Evolutionary conservation across 805 yeast genomes (phyloP).

Genomic region (Saturnispora saitoi): DNA sequence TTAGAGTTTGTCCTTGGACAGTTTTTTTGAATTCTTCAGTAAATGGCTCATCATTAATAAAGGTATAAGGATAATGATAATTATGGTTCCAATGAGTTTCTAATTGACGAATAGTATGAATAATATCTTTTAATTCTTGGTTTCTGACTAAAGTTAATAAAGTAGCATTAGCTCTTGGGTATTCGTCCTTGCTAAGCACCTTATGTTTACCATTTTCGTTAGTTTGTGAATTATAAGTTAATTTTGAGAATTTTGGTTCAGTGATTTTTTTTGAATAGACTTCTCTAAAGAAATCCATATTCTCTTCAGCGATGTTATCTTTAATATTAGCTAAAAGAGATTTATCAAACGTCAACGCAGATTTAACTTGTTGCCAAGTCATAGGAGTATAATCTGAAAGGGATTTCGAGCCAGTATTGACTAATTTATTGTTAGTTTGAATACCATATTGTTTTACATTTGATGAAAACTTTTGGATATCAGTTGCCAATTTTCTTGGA

Average conservation of each 20-base stretch:
- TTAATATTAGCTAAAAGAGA: slow-evolving; percentile 17
- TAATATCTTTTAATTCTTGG: slow-evolving; percentile 46
- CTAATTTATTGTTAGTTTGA: slow-evolving; percentile 23
- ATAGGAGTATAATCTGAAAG: slow-evolving; percentile 19
- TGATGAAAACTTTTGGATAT: slow-evolving; percentile 18
- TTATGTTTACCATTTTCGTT: slow-evolving; percentile 22
- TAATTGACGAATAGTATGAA: slow-evolving; percentile 49
- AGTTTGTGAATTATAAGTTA: slow-evolving; percentile 24
- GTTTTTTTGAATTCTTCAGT: slow-evolving; percentile 60
- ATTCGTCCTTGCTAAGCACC: slow-evolving; percentile 25
- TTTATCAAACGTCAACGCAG: slow-evolving; percentile 21
- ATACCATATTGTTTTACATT: slow-evolving; percentile 21
- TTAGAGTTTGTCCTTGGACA: slow-evolving; percentile 38
- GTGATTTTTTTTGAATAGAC: slow-evolving; percentile 28
- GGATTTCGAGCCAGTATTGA: slow-evolving; percentile 17
- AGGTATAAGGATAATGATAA: slow-evolving; percentile 88
- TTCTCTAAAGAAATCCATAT: slow-evolving; percentile 29
- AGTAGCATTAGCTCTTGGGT: slow-evolving; percentile 59
- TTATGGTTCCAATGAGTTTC: slow-evolving; percentile 67
- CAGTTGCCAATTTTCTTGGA: slow-evolving; percentile 7
- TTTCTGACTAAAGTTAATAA: slow-evolving; percentile 70
- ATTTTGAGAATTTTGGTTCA: slow-evolving; percentile 27
- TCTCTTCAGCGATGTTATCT: slow-evolving; percentile 26
- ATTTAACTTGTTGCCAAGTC: slow-evolving; percentile 21
- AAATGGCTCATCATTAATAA: slow-evolving; percentile 77